These are phyloP conservation scores for Euphorbia neoarborescens DNA, from an alignment of 441 rosid genomes.

Conservation along the genomic window DNA sequence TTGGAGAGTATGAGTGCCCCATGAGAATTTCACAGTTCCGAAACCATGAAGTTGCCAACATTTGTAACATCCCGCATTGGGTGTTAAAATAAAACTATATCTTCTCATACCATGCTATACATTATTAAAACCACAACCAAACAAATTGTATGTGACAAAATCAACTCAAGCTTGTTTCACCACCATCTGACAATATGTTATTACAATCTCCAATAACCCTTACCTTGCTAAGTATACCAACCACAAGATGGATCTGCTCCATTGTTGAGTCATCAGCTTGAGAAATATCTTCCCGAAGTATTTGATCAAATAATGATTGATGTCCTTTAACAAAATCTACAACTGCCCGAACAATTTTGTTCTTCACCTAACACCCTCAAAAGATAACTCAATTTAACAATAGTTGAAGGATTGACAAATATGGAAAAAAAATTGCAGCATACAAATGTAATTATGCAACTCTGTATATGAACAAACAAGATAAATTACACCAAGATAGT, in stretches of 20 bases:
- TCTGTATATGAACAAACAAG: background rate
- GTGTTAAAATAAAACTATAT: too few species aligned
- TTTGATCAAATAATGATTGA: conserved; percentile 67
- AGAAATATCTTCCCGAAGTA: conserved; percentile 63
- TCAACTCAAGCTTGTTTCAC: background rate
- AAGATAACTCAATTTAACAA: conserved; percentile 3
- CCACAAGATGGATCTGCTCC: conserved; percentile 88
- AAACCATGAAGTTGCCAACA: too few species aligned
- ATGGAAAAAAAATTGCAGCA: background rate
- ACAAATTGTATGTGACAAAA: background rate
- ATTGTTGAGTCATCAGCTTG: conserved; percentile 60
- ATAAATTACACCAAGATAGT: background rate
- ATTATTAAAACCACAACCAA: too few species aligned
- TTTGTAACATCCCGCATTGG: too few species aligned
- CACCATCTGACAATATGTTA: background rate
- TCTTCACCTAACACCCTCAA: conserved; percentile 56
- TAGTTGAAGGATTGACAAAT: background rate
- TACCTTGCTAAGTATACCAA: conserved; percentile 88
- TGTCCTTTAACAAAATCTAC: conserved; percentile 73
- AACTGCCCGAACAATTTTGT: conserved; percentile 81
- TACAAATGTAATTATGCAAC: too few species aligned
- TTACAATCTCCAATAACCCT: conserved; percentile 8
- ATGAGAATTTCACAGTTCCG: too few species aligned
- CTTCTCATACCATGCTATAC: too few species aligned
- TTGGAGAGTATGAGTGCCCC: too few species aligned